Evolutionary conservation across 306 rosid genomes (phyloP).

Genomic region (Betula pendula): DNA sequence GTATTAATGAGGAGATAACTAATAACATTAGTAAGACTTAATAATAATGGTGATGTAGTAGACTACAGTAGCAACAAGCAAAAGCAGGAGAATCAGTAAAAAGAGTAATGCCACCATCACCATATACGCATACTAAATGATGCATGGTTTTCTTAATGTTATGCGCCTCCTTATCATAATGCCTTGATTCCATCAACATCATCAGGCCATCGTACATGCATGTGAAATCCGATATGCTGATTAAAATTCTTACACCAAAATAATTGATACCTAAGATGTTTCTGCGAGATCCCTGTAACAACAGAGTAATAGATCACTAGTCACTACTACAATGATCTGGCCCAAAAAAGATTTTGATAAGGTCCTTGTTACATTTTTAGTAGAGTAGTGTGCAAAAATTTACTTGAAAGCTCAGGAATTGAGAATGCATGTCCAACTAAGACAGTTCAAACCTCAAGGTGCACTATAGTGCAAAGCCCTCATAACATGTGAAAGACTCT

Average conservation of each 20-base stretch:
- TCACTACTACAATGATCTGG: background rate
- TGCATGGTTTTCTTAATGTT: background rate
- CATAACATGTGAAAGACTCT: background rate
- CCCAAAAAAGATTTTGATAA: no score
- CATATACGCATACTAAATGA: background rate
- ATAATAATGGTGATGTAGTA: background rate
- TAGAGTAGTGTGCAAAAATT: no score
- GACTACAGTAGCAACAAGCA: background rate
- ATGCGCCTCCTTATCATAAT: no score
- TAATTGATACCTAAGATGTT: background rate
- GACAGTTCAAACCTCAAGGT: no score
- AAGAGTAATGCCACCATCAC: background rate
- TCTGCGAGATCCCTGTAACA: background rate
- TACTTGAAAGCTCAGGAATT: no score
- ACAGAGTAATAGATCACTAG: background rate
- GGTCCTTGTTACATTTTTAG: background rate
- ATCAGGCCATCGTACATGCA: background rate
- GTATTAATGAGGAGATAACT: no score
- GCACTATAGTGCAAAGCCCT: background rate
- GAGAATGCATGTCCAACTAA: no score
- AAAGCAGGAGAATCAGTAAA: background rate
- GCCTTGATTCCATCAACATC: no score
- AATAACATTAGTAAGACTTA: background rate
- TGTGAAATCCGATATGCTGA: background rate
- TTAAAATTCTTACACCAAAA: background rate